Base-by-base conservation (phyloP, 306 rosid species). In the Abrus pulchellus region DNA sequence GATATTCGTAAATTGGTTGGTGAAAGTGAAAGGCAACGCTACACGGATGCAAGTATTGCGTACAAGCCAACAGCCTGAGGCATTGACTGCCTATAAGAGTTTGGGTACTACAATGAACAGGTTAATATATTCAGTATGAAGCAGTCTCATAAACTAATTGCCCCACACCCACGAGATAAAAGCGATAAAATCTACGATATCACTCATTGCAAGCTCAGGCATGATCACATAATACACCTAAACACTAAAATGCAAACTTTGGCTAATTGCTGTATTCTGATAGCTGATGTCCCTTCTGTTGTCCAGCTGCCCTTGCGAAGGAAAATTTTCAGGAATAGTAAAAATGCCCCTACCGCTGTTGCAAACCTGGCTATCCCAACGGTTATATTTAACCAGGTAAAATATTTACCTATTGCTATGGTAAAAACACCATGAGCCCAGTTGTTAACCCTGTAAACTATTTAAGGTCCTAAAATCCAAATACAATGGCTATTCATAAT, bases 1-100 rank as follows among this genome's bases (percentile, higher is more conserved):
- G 72, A 88, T 97, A 82, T 90, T 87, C 89, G 90, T 94, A 55
- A 92, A 87, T 60, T 91, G 97, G 98, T 69, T 87, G 63, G 97
- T 38, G 91, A 90, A 83, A 79, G 85, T 67, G 94, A 93, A 69
- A 85, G 78, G 80, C 92, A 90, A 82, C 98, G 91, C 82, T 93
- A 77, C 73, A 89, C 86, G 44, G 97, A 89, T 74, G 97, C 91
- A 20, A 86, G 82, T 85, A 86, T 90, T 54, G 97, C 92, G 47
- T 92, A 88, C 87, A 90, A 92, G 86, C 76, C 89, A 40, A 92
- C 92, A 6, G 91, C 88, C 66, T 85, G 89, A 79, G 91, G 89
- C 59, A 86, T 90, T 36, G 96, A 92, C 75, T 89, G 92, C 78
- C 83, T 88, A 78, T 85, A 82, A 72, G 85, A 90, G 87, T 92